Percentiles rank a stretch among this genome's conserved stretches.
Conservation (phyloP, 768 basidiomycete species). For the Piloderma croceum region DNA sequence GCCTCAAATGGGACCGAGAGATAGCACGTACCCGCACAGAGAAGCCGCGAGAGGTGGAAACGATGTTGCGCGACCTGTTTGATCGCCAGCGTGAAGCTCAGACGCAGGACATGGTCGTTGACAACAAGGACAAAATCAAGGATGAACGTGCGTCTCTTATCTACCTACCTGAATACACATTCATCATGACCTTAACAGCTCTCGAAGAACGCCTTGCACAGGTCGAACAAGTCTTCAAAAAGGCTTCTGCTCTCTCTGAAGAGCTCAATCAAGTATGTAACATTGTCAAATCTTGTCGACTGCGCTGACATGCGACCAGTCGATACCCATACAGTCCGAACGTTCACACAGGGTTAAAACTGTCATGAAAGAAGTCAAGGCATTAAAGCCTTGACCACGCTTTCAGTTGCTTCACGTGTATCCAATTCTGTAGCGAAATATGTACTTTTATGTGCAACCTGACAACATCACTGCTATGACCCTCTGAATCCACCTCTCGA, state of each 20-base stretch:
- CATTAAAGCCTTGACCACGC: slow-evolving; percentile 37
- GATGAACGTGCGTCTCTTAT: slow-evolving; percentile 4
- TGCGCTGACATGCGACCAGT: slow-evolving; percentile 28
- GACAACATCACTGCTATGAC: slow-evolving; percentile 27
- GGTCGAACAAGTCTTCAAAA: slow-evolving; percentile 22
- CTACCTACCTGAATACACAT: not conserved
- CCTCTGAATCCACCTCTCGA: slow-evolving; percentile 42
- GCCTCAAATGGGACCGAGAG: slow-evolving; percentile 69
- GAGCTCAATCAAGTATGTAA: slow-evolving; percentile 48
- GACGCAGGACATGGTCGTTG: slow-evolving; percentile 8
- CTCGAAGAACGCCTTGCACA: slow-evolving; percentile 20
- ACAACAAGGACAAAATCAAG: slow-evolving; percentile 18
- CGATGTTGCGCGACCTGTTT: slow-evolving; percentile 19
- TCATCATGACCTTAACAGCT: slow-evolving; percentile 1
- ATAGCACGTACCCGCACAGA: slow-evolving; percentile 63
- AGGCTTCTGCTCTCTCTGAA: slow-evolving; percentile 37
- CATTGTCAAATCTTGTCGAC: not conserved
- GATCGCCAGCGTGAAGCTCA: slow-evolving; percentile 9
- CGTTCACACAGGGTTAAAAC: slow-evolving; percentile 42
- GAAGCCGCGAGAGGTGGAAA: slow-evolving; percentile 50
- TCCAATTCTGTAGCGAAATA: not conserved
- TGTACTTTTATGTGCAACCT: not conserved
- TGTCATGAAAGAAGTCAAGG: slow-evolving; percentile 46
- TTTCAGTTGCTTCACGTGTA: not conserved
- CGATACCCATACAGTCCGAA: slow-evolving; percentile 43